Conservation (phyloP, 2,329 filamentous ascomycete species). For the Talaromyces sp. region DNA sequence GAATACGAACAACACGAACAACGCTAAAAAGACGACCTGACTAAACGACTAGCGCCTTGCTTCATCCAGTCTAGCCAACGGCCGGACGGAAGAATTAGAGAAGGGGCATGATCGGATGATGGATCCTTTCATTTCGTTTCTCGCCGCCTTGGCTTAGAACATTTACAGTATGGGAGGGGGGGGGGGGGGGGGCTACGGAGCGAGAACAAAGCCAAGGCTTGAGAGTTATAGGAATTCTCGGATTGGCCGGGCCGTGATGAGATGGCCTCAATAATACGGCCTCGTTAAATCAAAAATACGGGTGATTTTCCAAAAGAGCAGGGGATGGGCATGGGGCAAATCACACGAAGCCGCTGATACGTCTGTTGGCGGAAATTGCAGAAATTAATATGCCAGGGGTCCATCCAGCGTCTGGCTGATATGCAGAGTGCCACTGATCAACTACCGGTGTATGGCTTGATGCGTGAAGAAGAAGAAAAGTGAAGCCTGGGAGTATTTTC, state of each 20-base stretch:
- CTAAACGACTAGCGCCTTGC: background rate
- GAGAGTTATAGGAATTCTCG: background rate
- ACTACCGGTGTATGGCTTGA: background rate
- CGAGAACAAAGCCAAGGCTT: background rate
- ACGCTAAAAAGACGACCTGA: background rate
- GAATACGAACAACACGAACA: background rate
- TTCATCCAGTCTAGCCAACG: background rate
- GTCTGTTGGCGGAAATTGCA: slow-evolving; percentile 1
- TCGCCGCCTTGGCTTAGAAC: background rate
- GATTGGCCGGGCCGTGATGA: background rate
- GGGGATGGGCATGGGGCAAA: background rate
- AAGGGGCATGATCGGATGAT: background rate
- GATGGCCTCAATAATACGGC: background rate
- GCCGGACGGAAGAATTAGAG: slow-evolving; percentile 3
- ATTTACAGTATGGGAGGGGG: background rate
- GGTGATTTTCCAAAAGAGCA: slow-evolving; percentile 1
- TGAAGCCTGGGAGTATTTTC: slow-evolving; percentile 9
- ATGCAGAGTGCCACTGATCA: background rate
- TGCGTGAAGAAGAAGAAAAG: background rate
- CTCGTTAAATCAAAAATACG: background rate
- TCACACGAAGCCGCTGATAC: slow-evolving; percentile 2
- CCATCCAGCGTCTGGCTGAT: background rate
- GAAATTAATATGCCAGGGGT: slow-evolving; percentile 4
- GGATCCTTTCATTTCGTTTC: slow-evolving; percentile 6
- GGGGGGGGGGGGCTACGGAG: too few relatives aligned